Percentiles rank a stretch among this genome's conserved stretches.
phyloP scores from a whole-genome alignment of 768 basidiomycete species.

The Strobilomyces confusus region DNA sequence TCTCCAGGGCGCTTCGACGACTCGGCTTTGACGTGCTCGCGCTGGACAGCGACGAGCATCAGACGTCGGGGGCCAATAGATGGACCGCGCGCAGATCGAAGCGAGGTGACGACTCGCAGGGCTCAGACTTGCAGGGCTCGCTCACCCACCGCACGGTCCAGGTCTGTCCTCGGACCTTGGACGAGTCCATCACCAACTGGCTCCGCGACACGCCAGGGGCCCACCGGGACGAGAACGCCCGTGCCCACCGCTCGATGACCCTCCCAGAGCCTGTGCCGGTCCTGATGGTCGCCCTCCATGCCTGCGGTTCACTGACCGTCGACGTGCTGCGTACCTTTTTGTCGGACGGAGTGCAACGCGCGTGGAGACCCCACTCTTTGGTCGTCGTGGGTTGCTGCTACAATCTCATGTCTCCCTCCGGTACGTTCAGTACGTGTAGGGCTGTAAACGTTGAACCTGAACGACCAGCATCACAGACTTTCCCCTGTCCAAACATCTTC shows the following conservation, averaged over 20 bases:
- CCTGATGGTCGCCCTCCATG: slow-evolving; percentile 66
- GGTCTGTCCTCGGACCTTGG: slow-evolving; percentile 48
- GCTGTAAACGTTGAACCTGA: slow-evolving; percentile 1
- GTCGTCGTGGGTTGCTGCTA: slow-evolving; percentile 79
- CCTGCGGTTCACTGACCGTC: slow-evolving; percentile 70
- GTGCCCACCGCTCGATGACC: not conserved
- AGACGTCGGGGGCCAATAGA: slow-evolving; percentile 54
- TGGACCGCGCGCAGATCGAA: slow-evolving; percentile 33
- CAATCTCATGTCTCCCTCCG: slow-evolving; percentile 57
- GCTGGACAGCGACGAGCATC: slow-evolving; percentile 57
- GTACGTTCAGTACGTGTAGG: slow-evolving; percentile 24
- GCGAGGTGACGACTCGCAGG: slow-evolving; percentile 1
- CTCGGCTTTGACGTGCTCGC: slow-evolving; percentile 52
- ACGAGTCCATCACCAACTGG: slow-evolving; percentile 51
- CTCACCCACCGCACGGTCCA: slow-evolving; percentile 56
- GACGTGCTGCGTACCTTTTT: slow-evolving; percentile 58
- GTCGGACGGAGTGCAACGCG: slow-evolving; percentile 15
- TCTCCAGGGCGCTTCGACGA: slow-evolving; percentile 47
- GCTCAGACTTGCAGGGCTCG: slow-evolving; percentile 22
- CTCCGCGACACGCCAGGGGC: slow-evolving; percentile 25
- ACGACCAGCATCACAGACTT: slow-evolving; percentile 40
- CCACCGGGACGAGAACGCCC: not conserved
- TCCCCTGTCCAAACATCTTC: slow-evolving; percentile 41
- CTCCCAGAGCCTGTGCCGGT: slow-evolving; percentile 37
- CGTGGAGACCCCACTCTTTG: slow-evolving; percentile 51